Conservation (phyloP, 1,284 basidiomycete species). For the Phellopilus nigrolimitatus region DNA sequence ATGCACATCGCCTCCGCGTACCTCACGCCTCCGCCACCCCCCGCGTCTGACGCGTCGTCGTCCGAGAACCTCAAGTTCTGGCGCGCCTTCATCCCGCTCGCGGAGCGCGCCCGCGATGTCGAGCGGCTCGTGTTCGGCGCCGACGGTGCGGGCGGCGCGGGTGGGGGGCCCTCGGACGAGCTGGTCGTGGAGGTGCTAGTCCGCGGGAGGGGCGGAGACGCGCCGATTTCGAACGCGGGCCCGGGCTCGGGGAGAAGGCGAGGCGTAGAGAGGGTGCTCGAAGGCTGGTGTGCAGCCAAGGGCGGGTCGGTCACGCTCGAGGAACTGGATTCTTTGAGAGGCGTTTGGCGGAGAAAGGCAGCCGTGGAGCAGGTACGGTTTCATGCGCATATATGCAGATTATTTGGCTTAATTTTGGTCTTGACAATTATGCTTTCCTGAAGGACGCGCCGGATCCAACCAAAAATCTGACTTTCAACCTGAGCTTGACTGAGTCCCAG, state of each 20-base stretch:
- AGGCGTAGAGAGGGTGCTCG: constrained; percentile 54
- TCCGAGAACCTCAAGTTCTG: constrained; percentile 72
- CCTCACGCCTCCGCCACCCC: constrained; percentile 62
- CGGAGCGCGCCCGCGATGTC: constrained; percentile 53
- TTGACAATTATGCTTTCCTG: constrained; percentile 1
- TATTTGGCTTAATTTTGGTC: not conserved
- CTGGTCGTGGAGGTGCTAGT: constrained; percentile 61
- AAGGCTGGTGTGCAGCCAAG: constrained; percentile 50
- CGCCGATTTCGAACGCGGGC: not conserved
- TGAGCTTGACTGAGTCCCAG: constrained; percentile 81
- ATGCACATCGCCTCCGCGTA: constrained; percentile 61
- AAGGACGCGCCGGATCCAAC: constrained; percentile 50
- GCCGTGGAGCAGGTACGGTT: constrained; percentile 38
- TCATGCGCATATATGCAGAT: not conserved
- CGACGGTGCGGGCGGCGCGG: constrained; percentile 46
- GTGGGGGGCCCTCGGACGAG: constrained; percentile 30
- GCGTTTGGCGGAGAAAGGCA: constrained; percentile 40
- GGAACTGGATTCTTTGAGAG: constrained; percentile 44
- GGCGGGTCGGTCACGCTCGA: constrained; percentile 41
- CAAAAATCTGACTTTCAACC: constrained; percentile 76
- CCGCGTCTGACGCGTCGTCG: constrained; percentile 38
- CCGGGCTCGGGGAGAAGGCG: constrained; percentile 34
- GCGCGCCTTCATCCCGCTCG: constrained; percentile 63
- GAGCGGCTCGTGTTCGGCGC: constrained; percentile 57
- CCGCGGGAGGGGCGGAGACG: constrained; percentile 33